These are phyloP conservation scores for Populus nigra DNA, from an alignment of 345 rosid genomes.

Conservation along the genomic window DNA sequence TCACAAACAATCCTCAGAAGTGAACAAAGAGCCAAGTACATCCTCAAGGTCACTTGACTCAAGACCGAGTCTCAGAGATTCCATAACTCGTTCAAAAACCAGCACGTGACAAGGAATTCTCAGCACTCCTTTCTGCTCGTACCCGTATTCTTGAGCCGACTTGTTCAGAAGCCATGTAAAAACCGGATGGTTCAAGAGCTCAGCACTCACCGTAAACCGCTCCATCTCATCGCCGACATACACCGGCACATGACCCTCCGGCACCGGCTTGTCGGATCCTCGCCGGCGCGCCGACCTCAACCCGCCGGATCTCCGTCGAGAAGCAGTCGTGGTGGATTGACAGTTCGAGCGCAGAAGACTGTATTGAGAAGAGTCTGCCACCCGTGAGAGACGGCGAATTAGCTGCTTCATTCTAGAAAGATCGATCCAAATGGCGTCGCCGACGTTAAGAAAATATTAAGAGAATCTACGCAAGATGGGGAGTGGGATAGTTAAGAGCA, in stretches of 20 bases:
- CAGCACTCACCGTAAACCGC: slow-evolving; percentile 78
- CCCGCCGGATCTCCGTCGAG: slow-evolving; percentile 14
- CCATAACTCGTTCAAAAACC: slow-evolving; percentile 78
- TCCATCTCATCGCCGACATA: slow-evolving; percentile 96
- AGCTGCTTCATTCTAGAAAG: slow-evolving; percentile 64
- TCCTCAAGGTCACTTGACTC: slow-evolving; percentile 56
- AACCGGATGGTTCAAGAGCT: slow-evolving; percentile 82
- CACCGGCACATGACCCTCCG: slow-evolving; percentile 82
- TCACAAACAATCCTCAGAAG: not conserved
- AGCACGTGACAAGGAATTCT: slow-evolving; percentile 85
- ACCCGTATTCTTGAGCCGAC: slow-evolving; percentile 94
- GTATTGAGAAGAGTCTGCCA: slow-evolving; percentile 82
- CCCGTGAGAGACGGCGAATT: slow-evolving; percentile 83
- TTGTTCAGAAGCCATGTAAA: slow-evolving; percentile 64
- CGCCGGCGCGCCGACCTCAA: slow-evolving; percentile 15
- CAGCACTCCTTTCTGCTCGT: slow-evolving; percentile 86
- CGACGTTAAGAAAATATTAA: not conserved
- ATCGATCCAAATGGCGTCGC: not conserved
- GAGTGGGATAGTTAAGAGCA: not conserved
- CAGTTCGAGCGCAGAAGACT: slow-evolving; percentile 62
- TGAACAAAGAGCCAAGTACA: slow-evolving; percentile 10
- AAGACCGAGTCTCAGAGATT: slow-evolving; percentile 72
- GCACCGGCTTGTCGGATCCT: slow-evolving; percentile 46
- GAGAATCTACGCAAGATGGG: too few species aligned
- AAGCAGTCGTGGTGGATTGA: not conserved